Conservation (phyloP, 2,329 filamentous ascomycete genomes). For the Pseudopyrenochaeta lycopersici region DNA sequence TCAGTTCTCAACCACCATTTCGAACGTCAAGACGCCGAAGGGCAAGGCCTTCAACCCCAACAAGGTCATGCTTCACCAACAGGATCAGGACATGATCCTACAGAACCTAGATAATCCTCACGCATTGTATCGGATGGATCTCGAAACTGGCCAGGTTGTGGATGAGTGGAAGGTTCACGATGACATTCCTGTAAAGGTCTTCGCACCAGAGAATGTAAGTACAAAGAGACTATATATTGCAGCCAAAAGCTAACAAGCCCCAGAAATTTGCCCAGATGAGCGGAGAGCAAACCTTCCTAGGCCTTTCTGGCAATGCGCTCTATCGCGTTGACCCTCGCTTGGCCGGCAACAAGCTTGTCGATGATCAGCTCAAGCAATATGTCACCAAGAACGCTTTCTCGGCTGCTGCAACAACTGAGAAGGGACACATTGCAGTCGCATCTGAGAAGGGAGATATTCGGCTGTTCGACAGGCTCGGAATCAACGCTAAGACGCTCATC, state of each 20-base stretch:
- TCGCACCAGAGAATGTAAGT: constrained; percentile 83
- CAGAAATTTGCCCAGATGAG: constrained; percentile 98
- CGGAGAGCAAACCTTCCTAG: constrained; percentile 91
- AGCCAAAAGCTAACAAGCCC: constrained; percentile 31
- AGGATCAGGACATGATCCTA: constrained; percentile 88
- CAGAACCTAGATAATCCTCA: constrained; percentile 86
- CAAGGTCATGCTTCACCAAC: constrained; percentile 95
- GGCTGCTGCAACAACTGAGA: constrained; percentile 90
- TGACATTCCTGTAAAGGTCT: constrained; percentile 89
- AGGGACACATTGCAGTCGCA: constrained; percentile 95
- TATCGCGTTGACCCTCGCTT: constrained; percentile 94
- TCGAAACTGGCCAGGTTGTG: constrained; percentile 96
- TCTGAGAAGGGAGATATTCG: constrained; percentile 98
- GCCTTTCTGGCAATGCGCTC: constrained; percentile 89
- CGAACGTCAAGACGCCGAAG: constrained; percentile 87
- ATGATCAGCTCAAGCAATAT: constrained; percentile 94
- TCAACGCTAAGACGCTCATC: constrained; percentile 97
- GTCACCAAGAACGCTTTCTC: constrained; percentile 97
- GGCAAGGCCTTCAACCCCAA: constrained; percentile 87
- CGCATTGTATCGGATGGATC: constrained; percentile 94
- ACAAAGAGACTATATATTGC: neutral
- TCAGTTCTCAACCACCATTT: constrained; percentile 97
- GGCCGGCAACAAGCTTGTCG: constrained; percentile 89
- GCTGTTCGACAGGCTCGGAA: constrained; percentile 93
- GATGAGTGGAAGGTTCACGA: constrained; percentile 99